Conservation (phyloP, 2,329 filamentous ascomycete species). For the Ophiostoma tasmaniense region DNA sequence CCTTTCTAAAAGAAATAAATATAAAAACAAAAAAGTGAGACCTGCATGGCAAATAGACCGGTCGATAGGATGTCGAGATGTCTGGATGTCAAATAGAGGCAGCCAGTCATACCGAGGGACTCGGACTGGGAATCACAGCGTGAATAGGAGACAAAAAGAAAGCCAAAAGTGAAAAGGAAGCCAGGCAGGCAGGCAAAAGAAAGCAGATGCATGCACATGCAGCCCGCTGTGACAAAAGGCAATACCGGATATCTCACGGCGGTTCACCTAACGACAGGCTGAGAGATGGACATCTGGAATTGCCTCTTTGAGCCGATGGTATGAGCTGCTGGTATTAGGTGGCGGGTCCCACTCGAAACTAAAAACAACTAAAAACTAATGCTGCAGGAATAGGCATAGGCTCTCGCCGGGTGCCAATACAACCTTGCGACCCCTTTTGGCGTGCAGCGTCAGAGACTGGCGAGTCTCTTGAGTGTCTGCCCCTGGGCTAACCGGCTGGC, state of each 20-base stretch:
- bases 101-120: neutral
- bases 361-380: neutral
- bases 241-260: neutral
- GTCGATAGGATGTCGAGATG: neutral
- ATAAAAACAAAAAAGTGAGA: neutral
- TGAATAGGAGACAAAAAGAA: neutral
- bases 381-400: neutral
- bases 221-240: neutral
- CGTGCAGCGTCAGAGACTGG: neutral
- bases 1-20: neutral
- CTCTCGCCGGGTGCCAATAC: neutral
- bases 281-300: neutral
- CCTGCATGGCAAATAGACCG: slow-evolving; percentile 4
- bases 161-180: neutral
- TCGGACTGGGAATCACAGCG: neutral
- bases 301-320: neutral
- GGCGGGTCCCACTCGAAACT: too few relatives aligned
- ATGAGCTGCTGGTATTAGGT: neutral
- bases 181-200: neutral
- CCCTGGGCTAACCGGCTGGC: neutral
- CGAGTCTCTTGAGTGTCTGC: too few relatives aligned
- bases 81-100: neutral
- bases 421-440: neutral
- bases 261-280: neutral
- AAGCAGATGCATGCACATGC: neutral